These are phyloP conservation scores for Coelastrella sp. DNA, from an alignment of 139 green algal genomes.

Conservation along the genomic window DNA sequence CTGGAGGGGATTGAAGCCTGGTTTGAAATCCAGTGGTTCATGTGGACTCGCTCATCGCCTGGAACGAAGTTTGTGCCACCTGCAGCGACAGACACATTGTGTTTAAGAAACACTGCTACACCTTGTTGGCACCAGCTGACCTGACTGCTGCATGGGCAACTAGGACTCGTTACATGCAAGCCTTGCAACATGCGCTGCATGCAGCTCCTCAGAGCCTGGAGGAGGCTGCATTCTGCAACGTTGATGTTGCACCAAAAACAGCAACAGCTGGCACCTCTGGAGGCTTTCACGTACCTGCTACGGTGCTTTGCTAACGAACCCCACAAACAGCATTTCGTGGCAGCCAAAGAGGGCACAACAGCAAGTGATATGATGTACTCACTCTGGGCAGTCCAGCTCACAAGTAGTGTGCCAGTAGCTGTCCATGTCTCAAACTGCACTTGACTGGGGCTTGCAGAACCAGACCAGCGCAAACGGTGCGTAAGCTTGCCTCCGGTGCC, in stretches of 20 bases:
- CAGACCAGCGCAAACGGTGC: conserved; percentile 1
- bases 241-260: background rate
- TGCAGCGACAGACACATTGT: background rate
- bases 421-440: conserved; percentile 7
- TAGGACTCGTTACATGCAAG: background rate
- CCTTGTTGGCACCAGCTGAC: background rate
- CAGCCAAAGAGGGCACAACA: background rate
- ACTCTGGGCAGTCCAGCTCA: background rate
- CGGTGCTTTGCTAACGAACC: background rate
- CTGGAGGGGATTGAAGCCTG: background rate
- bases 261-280: background rate
- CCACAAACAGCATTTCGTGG: background rate
- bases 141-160: background rate
- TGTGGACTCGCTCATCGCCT: conserved; percentile 14
- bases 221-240: too few relatives aligned
- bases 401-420: background rate
- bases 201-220: too few relatives aligned
- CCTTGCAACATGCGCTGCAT: too few relatives aligned
- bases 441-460: background rate
- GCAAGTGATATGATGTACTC: background rate
- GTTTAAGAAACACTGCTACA: background rate
- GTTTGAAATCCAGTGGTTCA: conserved; percentile 18
- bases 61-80: conserved; percentile 27
- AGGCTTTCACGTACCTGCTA: background rate
- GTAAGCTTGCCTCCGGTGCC: background rate